phyloP scores from a whole-genome alignment of 345 rosid genomes.

The Barbarea vulgaris region DNA sequence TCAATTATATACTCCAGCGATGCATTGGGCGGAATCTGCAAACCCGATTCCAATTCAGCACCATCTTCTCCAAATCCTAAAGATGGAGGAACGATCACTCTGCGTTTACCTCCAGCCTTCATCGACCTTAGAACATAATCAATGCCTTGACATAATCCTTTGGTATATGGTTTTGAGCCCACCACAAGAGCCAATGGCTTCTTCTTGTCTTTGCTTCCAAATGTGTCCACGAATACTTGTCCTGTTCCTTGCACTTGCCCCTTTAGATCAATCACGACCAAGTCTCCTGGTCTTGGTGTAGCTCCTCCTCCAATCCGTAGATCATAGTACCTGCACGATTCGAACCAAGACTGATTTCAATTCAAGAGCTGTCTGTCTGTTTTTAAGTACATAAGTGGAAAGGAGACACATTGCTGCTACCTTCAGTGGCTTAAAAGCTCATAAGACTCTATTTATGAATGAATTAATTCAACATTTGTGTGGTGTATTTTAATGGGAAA shows the following conservation, averaged over 20 bases:
- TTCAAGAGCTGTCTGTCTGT: not conserved
- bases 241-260: conserved; percentile 66
- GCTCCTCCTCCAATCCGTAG: conserved; percentile 87
- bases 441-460: no score
- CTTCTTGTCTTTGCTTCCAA: conserved; percentile 46
- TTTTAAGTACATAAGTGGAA: not conserved
- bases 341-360: not conserved
- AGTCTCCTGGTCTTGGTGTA: conserved; percentile 70
- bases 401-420: conserved; percentile 6
- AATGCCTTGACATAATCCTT: conserved; percentile 83
- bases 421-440: not conserved
- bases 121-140: conserved; percentile 71
- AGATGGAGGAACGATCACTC: conserved; percentile 68
- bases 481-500: conserved; percentile 1
- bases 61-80: conserved; percentile 81
- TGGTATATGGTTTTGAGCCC: conserved; percentile 81
- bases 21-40: conserved; percentile 68
- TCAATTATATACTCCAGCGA: conserved; percentile 75
- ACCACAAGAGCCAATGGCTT: conserved; percentile 72
- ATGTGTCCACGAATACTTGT: conserved; percentile 70
- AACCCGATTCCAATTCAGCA: conserved; percentile 61
- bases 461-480: not conserved
- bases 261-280: conserved; percentile 78
- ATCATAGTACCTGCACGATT: conserved; percentile 66
- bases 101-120: conserved; percentile 88